A percentile compares a stretch with the other conserved stretches of the same genome.
phyloP scores from a whole-genome alignment of 176 grass and related monocot species.

The Oryza coarctata region DNA sequence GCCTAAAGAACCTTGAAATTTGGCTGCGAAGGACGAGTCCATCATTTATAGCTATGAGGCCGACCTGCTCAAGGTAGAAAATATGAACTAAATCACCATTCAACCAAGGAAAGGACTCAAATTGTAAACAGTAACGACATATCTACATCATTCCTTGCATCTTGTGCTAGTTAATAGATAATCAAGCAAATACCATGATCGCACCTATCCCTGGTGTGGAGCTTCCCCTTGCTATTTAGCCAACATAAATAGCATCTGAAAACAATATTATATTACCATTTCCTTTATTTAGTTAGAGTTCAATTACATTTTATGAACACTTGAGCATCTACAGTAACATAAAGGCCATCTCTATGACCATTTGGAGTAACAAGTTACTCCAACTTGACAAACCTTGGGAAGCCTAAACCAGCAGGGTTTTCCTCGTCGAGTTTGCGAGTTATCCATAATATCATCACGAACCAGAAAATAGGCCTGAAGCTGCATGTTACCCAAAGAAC shows the following conservation, averaged over 20 bases:
- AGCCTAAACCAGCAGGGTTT: constrained; percentile 58
- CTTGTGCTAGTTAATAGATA: background rate
- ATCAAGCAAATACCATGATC: background rate
- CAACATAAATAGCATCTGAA: background rate
- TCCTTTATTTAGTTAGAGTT: background rate
- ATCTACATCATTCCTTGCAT: constrained; percentile 16
- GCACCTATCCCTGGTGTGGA: background rate
- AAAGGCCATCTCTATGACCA: background rate
- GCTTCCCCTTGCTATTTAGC: background rate
- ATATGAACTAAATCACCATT: background rate
- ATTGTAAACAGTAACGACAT: background rate
- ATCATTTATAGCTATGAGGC: constrained; percentile 64
- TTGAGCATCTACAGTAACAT: background rate
- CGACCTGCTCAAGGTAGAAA: constrained; percentile 38
- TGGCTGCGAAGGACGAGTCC: constrained; percentile 57
- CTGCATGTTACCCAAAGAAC: constrained; percentile 29
- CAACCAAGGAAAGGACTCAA: background rate
- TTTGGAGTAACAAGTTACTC: background rate
- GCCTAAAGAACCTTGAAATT: constrained; percentile 50
- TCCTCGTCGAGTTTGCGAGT: constrained; percentile 52
- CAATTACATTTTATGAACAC: background rate
- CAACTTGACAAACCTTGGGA: constrained; percentile 40
- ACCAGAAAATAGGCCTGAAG: constrained; percentile 63
- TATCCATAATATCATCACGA: constrained; percentile 68
- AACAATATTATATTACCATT: background rate